phyloP scores from a whole-genome alignment of 2,329 filamentous ascomycete genomes.

The Calcarisporium arbuscula region DNA sequence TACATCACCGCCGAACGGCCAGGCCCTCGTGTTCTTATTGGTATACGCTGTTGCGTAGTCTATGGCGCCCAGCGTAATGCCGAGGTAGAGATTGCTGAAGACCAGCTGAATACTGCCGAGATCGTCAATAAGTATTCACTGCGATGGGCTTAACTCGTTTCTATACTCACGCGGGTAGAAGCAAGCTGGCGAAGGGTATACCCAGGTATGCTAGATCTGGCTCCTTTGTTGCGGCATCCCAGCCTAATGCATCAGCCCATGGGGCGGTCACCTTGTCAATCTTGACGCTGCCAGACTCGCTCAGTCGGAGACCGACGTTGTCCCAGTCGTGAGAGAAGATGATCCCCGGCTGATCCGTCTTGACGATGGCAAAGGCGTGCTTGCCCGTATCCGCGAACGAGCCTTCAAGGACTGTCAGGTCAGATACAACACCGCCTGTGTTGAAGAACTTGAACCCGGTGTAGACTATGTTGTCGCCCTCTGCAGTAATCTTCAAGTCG shows the following conservation, averaged over 20 bases:
- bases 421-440: conserved; percentile 60
- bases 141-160: not conserved
- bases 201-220: conserved; percentile 43
- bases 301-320: conserved; percentile 56
- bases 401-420: conserved; percentile 60
- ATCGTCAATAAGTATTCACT: not conserved
- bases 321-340: conserved; percentile 58
- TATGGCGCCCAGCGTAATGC: conserved; percentile 54
- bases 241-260: conserved; percentile 58
- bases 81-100: conserved; percentile 61
- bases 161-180: conserved; percentile 49
- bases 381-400: conserved; percentile 50
- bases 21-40: conserved; percentile 48
- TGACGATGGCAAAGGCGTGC: conserved; percentile 57
- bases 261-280: conserved; percentile 51
- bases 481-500: conserved; percentile 49
- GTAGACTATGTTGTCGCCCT: conserved; percentile 51
- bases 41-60: conserved; percentile 52
- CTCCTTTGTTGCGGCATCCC: conserved; percentile 43
- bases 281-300: conserved; percentile 56
- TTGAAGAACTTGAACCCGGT: conserved; percentile 61
- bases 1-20: conserved; percentile 58
- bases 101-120: conserved; percentile 50
- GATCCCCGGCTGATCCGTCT: conserved; percentile 51
- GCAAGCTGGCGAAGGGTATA: conserved; percentile 49